These are phyloP conservation scores for Spathaspora boniae DNA, from an alignment of 805 yeast species.

Conservation along the genomic window DNA sequence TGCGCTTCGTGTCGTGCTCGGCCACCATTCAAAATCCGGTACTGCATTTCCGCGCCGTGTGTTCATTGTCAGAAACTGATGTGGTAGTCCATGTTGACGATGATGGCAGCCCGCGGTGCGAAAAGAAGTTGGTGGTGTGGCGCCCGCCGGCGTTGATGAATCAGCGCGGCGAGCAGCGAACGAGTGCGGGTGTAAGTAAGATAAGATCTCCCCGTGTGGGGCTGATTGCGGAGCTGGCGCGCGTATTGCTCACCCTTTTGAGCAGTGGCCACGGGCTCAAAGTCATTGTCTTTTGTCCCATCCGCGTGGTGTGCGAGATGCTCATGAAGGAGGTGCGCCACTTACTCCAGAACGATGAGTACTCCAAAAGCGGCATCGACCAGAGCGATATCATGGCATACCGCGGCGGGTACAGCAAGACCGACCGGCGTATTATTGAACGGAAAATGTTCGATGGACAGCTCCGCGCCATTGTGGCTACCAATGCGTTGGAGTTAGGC, in stretches of 20 bases:
- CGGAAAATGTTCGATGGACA: slow-evolving; percentile 86
- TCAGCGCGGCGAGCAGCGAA: slow-evolving; percentile 45
- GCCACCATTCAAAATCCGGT: slow-evolving; percentile 84
- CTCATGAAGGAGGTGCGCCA: slow-evolving; percentile 78
- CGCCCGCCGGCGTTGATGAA: slow-evolving; percentile 69
- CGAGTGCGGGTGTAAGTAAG: slow-evolving; percentile 9
- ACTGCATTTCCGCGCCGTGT: slow-evolving; percentile 66
- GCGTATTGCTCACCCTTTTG: slow-evolving; percentile 63
- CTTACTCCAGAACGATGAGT: slow-evolving; percentile 41
- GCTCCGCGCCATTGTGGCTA: slow-evolving; percentile 82
- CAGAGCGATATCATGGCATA: slow-evolving; percentile 79
- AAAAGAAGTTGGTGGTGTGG: slow-evolving; percentile 76
- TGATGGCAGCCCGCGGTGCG: slow-evolving; percentile 90
- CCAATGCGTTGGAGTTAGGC: slow-evolving; percentile 94
- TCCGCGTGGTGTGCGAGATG: slow-evolving; percentile 80
- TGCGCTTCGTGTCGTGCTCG: slow-evolving; percentile 83
- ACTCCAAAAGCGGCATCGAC: slow-evolving; percentile 32
- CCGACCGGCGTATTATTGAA: slow-evolving; percentile 85
- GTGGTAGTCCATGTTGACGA: slow-evolving; percentile 54
- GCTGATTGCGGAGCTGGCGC: slow-evolving; percentile 74
- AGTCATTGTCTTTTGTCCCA: slow-evolving; percentile 87
- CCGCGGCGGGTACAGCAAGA: slow-evolving; percentile 89
- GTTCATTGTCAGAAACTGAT: slow-evolving; percentile 53
- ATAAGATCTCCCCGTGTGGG: slow-evolving; percentile 47
- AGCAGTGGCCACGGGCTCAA: slow-evolving; percentile 53